These are phyloP conservation scores for fission yeast (Schizosaccharomyces pombe) DNA, from an alignment of 805 yeast genomes.

Conservation along the genomic window DNA sequence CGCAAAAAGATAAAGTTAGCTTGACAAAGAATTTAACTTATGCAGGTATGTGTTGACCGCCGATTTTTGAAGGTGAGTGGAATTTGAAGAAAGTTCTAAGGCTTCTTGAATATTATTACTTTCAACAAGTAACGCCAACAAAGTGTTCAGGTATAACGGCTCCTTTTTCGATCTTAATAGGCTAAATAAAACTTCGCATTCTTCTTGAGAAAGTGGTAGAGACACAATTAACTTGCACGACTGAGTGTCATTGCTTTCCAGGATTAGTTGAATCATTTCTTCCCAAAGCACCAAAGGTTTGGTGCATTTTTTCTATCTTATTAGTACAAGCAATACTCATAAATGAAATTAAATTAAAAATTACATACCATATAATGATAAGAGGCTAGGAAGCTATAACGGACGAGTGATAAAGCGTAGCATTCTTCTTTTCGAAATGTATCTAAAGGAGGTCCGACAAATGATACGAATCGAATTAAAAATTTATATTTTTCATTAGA, in stretches of 20 bases:
- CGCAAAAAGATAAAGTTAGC: no score
- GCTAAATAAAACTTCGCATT: background rate
- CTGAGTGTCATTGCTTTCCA: background rate
- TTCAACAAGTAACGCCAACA: background rate
- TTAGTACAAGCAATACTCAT: no score
- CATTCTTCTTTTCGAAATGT: background rate
- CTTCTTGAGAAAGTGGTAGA: background rate
- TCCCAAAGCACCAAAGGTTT: background rate
- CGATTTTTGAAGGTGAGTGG: no score
- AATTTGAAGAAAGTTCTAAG: no score
- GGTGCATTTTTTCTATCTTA: background rate
- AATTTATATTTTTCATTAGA: background rate
- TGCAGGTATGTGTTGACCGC: no score
- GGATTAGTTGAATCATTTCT: background rate
- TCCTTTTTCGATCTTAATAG: background rate
- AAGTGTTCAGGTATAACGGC: background rate
- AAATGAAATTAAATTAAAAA: no score
- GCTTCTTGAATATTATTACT: background rate
- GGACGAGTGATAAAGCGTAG: background rate
- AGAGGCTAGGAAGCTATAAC: background rate
- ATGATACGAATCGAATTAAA: background rate
- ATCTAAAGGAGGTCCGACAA: background rate
- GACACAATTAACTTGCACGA: background rate
- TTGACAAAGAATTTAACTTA: no score
- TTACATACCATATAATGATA: background rate